Evolutionary conservation across 495 filamentous ascomycete species (phyloP).

Genomic region (Neurospora tetraspora): DNA sequence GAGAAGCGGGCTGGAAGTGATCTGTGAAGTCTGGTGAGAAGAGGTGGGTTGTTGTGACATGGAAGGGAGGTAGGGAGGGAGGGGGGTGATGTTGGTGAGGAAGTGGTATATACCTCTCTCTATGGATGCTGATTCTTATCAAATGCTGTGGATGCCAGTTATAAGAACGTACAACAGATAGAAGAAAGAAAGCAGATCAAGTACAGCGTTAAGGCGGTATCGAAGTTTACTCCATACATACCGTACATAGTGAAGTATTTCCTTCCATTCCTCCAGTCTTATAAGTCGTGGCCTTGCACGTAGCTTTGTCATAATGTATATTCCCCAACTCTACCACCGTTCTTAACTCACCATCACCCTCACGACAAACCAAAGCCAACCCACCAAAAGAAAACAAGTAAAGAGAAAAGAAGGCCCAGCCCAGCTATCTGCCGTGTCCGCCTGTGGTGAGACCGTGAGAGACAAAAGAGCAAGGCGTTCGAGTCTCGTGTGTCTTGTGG

Average conservation of each 20-base stretch:
- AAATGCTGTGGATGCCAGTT: neutral
- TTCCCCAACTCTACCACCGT: too few relatives aligned
- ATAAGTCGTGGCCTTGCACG: too few relatives aligned
- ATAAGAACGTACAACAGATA: neutral
- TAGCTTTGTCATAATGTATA: too few relatives aligned
- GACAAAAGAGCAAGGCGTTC: neutral
- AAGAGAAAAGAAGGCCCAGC: neutral
- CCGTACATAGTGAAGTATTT: too few relatives aligned
- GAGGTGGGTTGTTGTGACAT: neutral
- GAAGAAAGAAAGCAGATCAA: neutral
- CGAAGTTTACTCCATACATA: too few relatives aligned
- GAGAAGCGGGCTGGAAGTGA: neutral
- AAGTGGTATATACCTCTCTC: neutral
- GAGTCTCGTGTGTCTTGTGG: neutral
- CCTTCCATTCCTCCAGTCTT: too few relatives aligned
- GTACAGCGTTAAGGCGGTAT: too few relatives aligned
- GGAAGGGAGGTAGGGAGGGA: neutral
- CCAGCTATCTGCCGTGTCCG: neutral
- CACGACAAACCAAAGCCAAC: neutral
- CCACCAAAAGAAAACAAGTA: neutral
- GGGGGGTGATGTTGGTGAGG: neutral
- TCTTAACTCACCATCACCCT: neutral
- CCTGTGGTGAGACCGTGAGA: neutral
- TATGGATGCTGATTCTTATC: neutral
- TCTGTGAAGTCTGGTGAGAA: neutral